phyloP scores from a whole-genome alignment of 306 rosid genomes.

The Pyrus communis region DNA sequence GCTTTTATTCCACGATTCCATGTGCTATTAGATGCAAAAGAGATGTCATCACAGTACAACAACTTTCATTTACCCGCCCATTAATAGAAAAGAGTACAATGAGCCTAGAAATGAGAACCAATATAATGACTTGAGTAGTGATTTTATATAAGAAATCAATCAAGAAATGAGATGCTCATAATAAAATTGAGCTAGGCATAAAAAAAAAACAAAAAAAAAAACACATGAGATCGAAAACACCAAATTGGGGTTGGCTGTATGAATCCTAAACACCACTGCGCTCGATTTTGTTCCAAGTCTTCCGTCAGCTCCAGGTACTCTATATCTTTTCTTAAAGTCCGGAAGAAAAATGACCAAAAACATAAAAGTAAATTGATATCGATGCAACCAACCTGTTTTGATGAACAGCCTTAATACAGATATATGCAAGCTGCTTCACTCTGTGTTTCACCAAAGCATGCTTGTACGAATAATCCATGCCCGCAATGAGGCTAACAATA shows the following conservation, averaged over 20 bases:
- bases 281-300: no score
- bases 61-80: not conserved
- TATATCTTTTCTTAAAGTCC: no score
- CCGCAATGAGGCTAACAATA: constrained; percentile 59
- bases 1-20: not conserved
- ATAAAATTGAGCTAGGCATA: not conserved
- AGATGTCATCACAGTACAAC: not conserved
- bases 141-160: not conserved
- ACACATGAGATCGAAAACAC: not conserved
- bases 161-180: not conserved
- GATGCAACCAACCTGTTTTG: constrained; percentile 61
- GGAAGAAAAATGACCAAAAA: not conserved
- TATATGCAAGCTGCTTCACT: constrained; percentile 62
- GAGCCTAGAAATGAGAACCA: not conserved
- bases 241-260: not conserved
- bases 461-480: constrained; percentile 47
- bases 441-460: constrained; percentile 70
- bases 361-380: not conserved
- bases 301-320: no score
- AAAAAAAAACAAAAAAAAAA: not conserved
- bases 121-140: not conserved
- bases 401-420: constrained; percentile 67
- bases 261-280: no score
- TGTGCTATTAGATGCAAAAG: not conserved
- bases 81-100: not conserved